A percentile compares a stretch with the other conserved stretches of the same genome.
These are phyloP conservation scores for Pharus latifolius DNA, from an alignment of 176 grass and related monocot species.

Conservation along the genomic window DNA sequence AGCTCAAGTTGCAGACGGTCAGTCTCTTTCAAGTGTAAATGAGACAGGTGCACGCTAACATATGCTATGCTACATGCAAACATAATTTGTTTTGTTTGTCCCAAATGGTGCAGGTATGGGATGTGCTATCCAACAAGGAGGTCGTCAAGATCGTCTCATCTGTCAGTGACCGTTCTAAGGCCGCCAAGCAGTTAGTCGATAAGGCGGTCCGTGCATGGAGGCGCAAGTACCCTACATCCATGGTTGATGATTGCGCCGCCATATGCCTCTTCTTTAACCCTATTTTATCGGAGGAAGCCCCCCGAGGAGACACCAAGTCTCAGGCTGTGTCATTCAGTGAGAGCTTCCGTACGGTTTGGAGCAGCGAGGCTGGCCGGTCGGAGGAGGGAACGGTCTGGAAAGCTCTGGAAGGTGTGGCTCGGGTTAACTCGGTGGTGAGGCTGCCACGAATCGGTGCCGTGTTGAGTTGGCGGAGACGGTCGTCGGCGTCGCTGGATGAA, in stretches of 20 bases:
- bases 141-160: conserved; percentile 61
- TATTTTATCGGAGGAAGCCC: background rate
- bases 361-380: background rate
- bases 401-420: conserved; percentile 48
- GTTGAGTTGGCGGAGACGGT: conserved; percentile 45
- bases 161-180: conserved; percentile 28
- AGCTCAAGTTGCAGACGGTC: too few relatives aligned
- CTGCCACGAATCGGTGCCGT: conserved; percentile 32
- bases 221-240: conserved; percentile 54
- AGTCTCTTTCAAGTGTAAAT: too few relatives aligned
- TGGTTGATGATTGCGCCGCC: conserved; percentile 72
- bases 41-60: too few relatives aligned
- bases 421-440: conserved; percentile 60
- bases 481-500: conserved; percentile 29
- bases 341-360: conserved; percentile 40
- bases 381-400: conserved; percentile 36
- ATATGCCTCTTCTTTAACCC: conserved; percentile 62
- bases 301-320: background rate
- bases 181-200: conserved; percentile 42
- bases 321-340: conserved; percentile 3
- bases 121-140: conserved; percentile 79
- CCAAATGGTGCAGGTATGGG: conserved; percentile 53
- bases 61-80: background rate
- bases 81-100: background rate
- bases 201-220: conserved; percentile 57